Evolutionary conservation across 352 stramenopile genomes (phyloP), one percentile per base, ranked within the genome.

Genomic region (Plasmopara viticola): DNA sequence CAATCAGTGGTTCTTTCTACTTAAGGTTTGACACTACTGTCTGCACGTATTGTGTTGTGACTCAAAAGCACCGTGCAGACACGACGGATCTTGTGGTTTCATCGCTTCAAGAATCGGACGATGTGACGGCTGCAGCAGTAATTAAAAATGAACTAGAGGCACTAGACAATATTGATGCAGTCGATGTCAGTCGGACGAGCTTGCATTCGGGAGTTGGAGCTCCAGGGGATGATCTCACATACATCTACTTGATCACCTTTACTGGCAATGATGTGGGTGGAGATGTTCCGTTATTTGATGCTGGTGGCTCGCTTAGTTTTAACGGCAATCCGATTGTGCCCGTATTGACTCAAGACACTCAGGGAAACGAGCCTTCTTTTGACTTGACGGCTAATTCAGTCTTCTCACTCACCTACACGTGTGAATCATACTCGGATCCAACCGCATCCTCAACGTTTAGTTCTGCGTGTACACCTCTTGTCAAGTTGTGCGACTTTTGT

Each of bases 211-310:
- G 43, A 39, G 41, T 54, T 3, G 18, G 53, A 3, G 46, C 13
- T 3, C 47, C 46, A 6, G 51, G 50, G 31, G 64, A 64, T 31
- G 88, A 94, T 58, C 48, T 95, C 9, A 66, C 56, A 28, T 76
- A 94, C 38, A 64, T 82, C 12, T 97, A 94, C 66, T 78, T 78
- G 5, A 84, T 98, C 28, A 86, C 71, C 6, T 98, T 98, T 56
- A 65, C 79, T n/a, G 87, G 89, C 4, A 49, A 88, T 42, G 68
- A 73, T 39, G 75, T 89, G 5, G 75, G 81, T 45, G 95, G 95
- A 9, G 78, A 97, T 55, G 84, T 98, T 1, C 87, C 94, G 0
- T 41, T 62, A 40, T 48, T 96, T 2, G 52, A 42, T 1, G 62
- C 94, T 14, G 56, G 78, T 18, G 68, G 56, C 15, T 63, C 66